Evolutionary conservation across 345 rosid genomes (phyloP).

Genomic region (Brassica juncea): DNA sequence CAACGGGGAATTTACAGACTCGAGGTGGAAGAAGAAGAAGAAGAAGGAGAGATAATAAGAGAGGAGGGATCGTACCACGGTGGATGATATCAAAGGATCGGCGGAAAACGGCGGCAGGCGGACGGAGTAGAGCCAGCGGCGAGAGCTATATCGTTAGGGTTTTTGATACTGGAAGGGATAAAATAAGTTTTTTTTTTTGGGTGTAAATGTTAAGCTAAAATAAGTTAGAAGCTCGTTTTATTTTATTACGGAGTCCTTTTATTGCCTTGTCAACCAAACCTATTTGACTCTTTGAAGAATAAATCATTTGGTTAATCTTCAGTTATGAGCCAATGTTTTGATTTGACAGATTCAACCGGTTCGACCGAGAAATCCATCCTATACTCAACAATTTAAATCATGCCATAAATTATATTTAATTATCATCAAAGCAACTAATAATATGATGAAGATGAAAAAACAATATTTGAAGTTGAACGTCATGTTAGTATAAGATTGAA

Average conservation of each 20-base stretch:
- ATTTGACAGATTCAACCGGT: background rate
- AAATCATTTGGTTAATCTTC: background rate
- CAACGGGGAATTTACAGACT: background rate
- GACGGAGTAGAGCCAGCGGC: constrained; percentile 2
- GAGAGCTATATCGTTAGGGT: constrained; percentile 7
- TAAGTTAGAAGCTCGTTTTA: no score
- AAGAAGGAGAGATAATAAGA: background rate
- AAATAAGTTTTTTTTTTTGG: no score
- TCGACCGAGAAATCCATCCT: background rate
- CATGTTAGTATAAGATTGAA: background rate
- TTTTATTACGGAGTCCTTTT: no score
- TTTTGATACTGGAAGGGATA: background rate
- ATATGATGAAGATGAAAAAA: background rate
- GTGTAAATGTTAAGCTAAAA: no score
- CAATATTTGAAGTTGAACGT: background rate
- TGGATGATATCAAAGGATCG: background rate
- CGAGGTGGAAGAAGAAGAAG: background rate
- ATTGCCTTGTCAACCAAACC: background rate
- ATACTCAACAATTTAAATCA: background rate
- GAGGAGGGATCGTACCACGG: constrained; percentile 10
- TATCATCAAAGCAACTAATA: background rate
- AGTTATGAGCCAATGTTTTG: background rate
- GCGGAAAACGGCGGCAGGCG: background rate
- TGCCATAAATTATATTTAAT: background rate
- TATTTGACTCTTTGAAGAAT: background rate